These are phyloP conservation scores for Pichia insulana DNA, from an alignment of 805 yeast species.

Conservation along the genomic window DNA sequence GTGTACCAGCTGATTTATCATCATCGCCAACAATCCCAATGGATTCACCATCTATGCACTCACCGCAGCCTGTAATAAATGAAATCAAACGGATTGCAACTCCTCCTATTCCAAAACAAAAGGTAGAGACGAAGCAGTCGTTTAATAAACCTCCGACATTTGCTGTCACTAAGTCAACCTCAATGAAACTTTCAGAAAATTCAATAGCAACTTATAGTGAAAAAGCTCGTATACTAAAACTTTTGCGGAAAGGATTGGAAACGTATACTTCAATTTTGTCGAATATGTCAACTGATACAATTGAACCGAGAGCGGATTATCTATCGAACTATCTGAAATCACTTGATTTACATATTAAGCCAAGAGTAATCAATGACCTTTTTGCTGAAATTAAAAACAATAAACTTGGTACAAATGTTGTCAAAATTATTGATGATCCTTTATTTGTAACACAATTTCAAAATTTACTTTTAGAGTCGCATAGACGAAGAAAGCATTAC, in stretches of 20 bases:
- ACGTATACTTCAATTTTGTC: slow-evolving; percentile 18
- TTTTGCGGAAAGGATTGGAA: slow-evolving; percentile 18
- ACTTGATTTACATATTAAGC: slow-evolving; percentile 15
- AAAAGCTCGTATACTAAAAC: slow-evolving; percentile 6
- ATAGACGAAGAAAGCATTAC: slow-evolving; percentile 21
- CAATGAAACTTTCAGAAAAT: too few species aligned
- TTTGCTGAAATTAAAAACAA: slow-evolving; percentile 20
- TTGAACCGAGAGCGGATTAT: slow-evolving; percentile 22
- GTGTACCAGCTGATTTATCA: not conserved
- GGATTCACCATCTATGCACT: slow-evolving; percentile 17
- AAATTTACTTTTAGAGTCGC: slow-evolving; percentile 18
- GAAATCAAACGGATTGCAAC: not conserved
- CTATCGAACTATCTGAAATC: slow-evolving; percentile 16
- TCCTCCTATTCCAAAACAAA: not conserved
- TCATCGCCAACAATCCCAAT: slow-evolving; percentile 14
- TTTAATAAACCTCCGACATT: slow-evolving; percentile 11
- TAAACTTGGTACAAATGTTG: slow-evolving; percentile 11
- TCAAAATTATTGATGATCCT: slow-evolving; percentile 10
- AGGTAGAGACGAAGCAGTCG: not conserved
- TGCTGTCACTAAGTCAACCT: slow-evolving; percentile 1
- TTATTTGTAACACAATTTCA: slow-evolving; percentile 14
- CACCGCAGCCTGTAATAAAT: not conserved
- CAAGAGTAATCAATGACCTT: slow-evolving; percentile 21
- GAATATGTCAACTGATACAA: slow-evolving; percentile 13
- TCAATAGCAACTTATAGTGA: not conserved